Percentiles rank a stretch among this genome's conserved stretches.
phyloP scores from a whole-genome alignment of 169 alveolate genomes.

The Eimeria brunetti region DNA sequence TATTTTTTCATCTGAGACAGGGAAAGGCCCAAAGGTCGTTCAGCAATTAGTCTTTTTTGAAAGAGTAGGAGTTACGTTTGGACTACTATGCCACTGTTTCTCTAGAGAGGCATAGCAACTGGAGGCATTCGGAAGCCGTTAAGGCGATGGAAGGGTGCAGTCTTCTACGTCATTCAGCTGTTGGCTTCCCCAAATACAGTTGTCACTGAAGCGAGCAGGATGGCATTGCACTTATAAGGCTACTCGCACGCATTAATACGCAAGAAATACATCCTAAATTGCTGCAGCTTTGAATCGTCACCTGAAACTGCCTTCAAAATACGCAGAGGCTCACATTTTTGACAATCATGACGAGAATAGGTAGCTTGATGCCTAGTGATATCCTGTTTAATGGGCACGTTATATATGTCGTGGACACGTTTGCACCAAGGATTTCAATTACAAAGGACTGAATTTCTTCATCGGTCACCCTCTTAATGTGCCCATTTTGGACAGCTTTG shows the following conservation, averaged over 20 bases:
- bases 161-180: neutral
- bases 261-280: neutral
- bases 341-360: constrained; percentile 97
- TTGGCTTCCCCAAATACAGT: neutral
- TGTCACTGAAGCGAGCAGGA: neutral
- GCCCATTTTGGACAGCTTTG: constrained; percentile 96
- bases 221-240: neutral
- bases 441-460: constrained; percentile 93
- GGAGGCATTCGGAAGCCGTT: neutral
- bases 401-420: constrained; percentile 94
- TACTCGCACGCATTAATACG: neutral
- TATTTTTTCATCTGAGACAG: constrained; percentile 93
- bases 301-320: neutral
- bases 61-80: neutral
- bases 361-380: constrained; percentile 96
- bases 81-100: neutral
- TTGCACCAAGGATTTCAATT: constrained; percentile 89
- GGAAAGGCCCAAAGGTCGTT: neutral
- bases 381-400: constrained; percentile 95
- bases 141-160: neutral
- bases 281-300: neutral
- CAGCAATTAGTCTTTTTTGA: neutral
- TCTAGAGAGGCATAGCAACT: neutral
- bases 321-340: constrained; percentile 89
- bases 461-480: constrained; percentile 97